Conservation (phyloP, 306 rosid genomes). For the Canavalia ensiformis region DNA sequence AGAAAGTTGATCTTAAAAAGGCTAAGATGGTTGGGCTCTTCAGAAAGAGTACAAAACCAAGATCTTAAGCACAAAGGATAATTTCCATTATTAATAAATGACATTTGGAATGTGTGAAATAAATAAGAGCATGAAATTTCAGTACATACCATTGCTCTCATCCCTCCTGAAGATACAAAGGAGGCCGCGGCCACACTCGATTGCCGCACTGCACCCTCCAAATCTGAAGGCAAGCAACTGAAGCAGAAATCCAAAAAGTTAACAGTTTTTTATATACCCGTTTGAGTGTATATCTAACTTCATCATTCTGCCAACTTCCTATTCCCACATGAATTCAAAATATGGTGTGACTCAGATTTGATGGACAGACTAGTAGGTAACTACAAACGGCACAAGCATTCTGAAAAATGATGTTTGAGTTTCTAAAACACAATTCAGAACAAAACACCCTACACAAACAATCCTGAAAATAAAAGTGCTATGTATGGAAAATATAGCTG, state of each 20-base stretch:
- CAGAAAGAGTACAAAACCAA: conserved; percentile 1
- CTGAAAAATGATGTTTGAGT: conserved; percentile 7
- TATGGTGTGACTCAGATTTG: not conserved
- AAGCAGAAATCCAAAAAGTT: conserved; percentile 48
- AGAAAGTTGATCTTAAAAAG: conserved; percentile 30
- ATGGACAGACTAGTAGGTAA: not conserved
- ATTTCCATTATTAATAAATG: not conserved
- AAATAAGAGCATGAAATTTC: conserved; percentile 25
- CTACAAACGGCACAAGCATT: conserved; percentile 9
- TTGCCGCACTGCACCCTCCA: conserved; percentile 94
- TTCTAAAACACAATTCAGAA: not conserved
- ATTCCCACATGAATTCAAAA: not conserved
- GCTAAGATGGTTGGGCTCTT: conserved; percentile 10
- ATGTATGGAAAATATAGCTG: not conserved
- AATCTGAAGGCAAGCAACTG: conserved; percentile 96
- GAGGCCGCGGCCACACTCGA: conserved; percentile 78
- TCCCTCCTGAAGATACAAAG: conserved; percentile 90
- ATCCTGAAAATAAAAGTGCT: conserved; percentile 15
- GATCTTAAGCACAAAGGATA: conserved; percentile 17
- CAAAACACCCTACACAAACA: conserved; percentile 4
- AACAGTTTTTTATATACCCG: conserved; percentile 41
- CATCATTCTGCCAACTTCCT: not conserved
- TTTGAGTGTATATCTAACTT: conserved; percentile 28
- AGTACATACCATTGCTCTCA: conserved; percentile 84
- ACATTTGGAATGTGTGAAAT: conserved; percentile 8